These are phyloP conservation scores for Pulveroboletus sp. DNA, from an alignment of 768 basidiomycete species.

Conservation along the genomic window DNA sequence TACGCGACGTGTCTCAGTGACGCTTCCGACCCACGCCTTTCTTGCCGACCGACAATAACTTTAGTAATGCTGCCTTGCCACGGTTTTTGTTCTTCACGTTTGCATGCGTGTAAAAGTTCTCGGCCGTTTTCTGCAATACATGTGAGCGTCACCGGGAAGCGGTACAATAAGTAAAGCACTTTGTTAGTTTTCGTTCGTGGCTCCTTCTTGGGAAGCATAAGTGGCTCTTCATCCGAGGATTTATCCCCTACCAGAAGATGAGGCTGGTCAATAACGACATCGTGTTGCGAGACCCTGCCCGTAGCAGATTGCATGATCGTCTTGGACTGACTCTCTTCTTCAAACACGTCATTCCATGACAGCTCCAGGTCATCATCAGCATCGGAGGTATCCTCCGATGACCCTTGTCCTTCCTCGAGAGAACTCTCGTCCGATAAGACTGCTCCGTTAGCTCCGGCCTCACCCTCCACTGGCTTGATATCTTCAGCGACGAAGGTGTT, in stretches of 20 bases:
- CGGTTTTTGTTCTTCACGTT: conserved; percentile 90
- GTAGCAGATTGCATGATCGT: conserved; percentile 8
- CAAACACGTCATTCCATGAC: conserved; percentile 86
- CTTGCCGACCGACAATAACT: conserved; percentile 51
- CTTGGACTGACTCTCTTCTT: conserved; percentile 38
- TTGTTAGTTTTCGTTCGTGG: conserved; percentile 93
- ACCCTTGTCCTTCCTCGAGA: conserved; percentile 40
- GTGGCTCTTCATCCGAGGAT: conserved; percentile 32
- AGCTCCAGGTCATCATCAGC: conserved; percentile 46
- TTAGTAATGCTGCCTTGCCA: conserved; percentile 55
- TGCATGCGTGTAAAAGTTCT: conserved; percentile 81
- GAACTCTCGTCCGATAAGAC: conserved; percentile 31
- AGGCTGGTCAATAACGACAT: conserved; percentile 2
- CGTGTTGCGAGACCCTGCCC: conserved; percentile 16
- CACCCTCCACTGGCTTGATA: conserved; percentile 58
- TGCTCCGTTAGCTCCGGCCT: conserved; percentile 32
- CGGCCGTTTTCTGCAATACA: conserved; percentile 65
- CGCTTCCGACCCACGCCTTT: conserved; percentile 39
- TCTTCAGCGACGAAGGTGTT: conserved; percentile 85
- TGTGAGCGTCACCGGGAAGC: conserved; percentile 7
- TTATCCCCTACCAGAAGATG: conserved; percentile 24
- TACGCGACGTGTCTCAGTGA: conserved; percentile 20
- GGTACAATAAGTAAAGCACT: conserved; percentile 34
- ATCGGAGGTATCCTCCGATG: conserved; percentile 31
- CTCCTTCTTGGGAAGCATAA: conserved; percentile 46